A percentile compares a stretch with the other conserved stretches of the same genome.
Evolutionary conservation across 1,284 basidiomycete genomes (phyloP).

Genomic region (Malassezia equina): DNA sequence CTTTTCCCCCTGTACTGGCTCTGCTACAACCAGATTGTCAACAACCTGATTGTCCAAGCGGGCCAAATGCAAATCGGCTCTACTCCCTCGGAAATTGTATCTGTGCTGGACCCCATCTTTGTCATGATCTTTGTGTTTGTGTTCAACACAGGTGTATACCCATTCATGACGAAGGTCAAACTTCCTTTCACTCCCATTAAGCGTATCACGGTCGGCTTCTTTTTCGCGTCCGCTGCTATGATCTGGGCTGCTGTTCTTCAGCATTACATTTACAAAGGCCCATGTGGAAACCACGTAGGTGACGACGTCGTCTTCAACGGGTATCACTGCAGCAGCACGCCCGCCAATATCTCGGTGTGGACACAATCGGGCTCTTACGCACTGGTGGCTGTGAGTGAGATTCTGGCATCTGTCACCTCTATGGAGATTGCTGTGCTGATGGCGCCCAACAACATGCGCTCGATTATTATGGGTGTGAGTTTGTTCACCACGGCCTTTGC

Average conservation of each 20-base stretch:
- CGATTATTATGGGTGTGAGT: slow-evolving; percentile 50
- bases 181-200: slow-evolving; percentile 56
- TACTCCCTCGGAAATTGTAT: slow-evolving; percentile 66
- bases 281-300: slow-evolving; percentile 51
- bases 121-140: slow-evolving; percentile 51
- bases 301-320: slow-evolving; percentile 35
- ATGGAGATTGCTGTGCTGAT: slow-evolving; percentile 77
- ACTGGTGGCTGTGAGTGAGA: slow-evolving; percentile 54
- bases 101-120: slow-evolving; percentile 65
- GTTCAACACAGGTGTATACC: slow-evolving; percentile 58
- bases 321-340: slow-evolving; percentile 14
- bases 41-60: slow-evolving; percentile 59
- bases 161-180: slow-evolving; percentile 58
- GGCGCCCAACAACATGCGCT: slow-evolving; percentile 50
- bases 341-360: slow-evolving; percentile 43
- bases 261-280: slow-evolving; percentile 52
- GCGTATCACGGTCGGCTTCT: slow-evolving; percentile 66
- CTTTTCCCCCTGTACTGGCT: slow-evolving; percentile 57
- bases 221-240: slow-evolving; percentile 53
- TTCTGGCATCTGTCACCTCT: slow-evolving; percentile 70
- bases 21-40: slow-evolving; percentile 52
- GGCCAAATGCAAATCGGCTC: slow-evolving; percentile 56
- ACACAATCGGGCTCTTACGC: slow-evolving; percentile 51
- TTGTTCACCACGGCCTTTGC: slow-evolving; percentile 61
- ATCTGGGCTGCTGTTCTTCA: slow-evolving; percentile 58